Evolutionary conservation across 1,139 yeast species (phyloP).

Genomic region (Candida freyschussii): DNA sequence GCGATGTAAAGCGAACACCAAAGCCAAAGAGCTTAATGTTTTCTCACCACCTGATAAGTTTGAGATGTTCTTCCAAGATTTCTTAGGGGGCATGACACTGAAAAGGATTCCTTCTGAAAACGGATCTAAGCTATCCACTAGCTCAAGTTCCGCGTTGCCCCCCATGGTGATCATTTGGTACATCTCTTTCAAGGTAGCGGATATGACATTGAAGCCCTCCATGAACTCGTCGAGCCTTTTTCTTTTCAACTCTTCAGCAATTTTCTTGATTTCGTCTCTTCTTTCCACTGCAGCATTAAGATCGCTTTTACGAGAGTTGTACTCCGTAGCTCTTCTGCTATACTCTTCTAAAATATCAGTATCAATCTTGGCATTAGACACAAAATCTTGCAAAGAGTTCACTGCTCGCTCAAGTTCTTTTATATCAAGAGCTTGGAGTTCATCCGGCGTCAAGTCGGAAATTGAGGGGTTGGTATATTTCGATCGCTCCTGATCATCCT

Average conservation of each 20-base stretch:
- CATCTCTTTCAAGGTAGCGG: slow-evolving; percentile 90
- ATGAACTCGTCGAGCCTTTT: slow-evolving; percentile 83
- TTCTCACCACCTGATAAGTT: slow-evolving; percentile 98
- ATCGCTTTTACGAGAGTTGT: slow-evolving; percentile 54
- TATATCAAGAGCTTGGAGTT: slow-evolving; percentile 46
- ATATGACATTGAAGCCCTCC: slow-evolving; percentile 85
- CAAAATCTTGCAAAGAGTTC: slow-evolving; percentile 48
- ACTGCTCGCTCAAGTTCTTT: slow-evolving; percentile 50
- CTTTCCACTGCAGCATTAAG: slow-evolving; percentile 61
- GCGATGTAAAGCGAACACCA: slow-evolving; percentile 93
- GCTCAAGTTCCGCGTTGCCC: slow-evolving; percentile 95
- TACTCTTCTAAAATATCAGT: slow-evolving; percentile 76
- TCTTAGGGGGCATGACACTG: slow-evolving; percentile 99
- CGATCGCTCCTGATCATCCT: slow-evolving; percentile 22
- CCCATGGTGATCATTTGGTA: slow-evolving; percentile 99
- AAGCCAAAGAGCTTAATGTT: slow-evolving; percentile 88
- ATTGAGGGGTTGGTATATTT: slow-evolving; percentile 26
- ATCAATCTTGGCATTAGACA: slow-evolving; percentile 61
- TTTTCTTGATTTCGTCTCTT: slow-evolving; percentile 61
- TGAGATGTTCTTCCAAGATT: slow-evolving; percentile 93
- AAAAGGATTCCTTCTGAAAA: slow-evolving; percentile 94
- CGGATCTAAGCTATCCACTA: slow-evolving; percentile 96
- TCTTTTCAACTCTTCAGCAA: slow-evolving; percentile 66
- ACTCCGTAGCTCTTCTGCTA: slow-evolving; percentile 62
- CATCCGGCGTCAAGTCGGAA: slow-evolving; percentile 46